Percentiles rank a stretch among this genome's conserved stretches.
Conservation (phyloP, 2,329 filamentous ascomycete genomes). For the Penicillium sclerotiorum region DNA sequence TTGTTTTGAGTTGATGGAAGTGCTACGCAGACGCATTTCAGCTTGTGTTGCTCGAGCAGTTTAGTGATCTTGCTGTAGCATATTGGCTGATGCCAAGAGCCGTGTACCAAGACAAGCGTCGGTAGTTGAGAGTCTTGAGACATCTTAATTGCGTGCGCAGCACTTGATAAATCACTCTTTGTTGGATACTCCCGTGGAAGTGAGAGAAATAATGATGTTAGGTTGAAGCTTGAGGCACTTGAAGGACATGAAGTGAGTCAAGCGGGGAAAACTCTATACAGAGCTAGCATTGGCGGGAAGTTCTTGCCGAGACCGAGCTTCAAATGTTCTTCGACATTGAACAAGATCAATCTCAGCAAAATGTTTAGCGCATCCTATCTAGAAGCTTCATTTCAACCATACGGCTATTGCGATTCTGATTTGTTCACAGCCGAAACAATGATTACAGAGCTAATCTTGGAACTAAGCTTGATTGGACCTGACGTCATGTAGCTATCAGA, state of each 20-base stretch:
- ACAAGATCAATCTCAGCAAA: too few relatives aligned
- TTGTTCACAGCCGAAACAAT: too few relatives aligned
- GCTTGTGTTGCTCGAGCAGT: slow-evolving; percentile 33
- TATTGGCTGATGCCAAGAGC: slow-evolving; percentile 51
- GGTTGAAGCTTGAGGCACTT: neutral
- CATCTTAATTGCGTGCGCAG: too few relatives aligned
- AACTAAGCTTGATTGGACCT: slow-evolving; percentile 13
- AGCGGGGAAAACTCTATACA: neutral
- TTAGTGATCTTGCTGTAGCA: slow-evolving; percentile 42
- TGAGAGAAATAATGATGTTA: neutral
- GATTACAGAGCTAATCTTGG: neutral
- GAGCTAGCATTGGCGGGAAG: neutral
- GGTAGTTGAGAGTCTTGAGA: slow-evolving; percentile 19
- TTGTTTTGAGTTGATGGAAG: slow-evolving; percentile 44
- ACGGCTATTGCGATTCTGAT: too few relatives aligned
- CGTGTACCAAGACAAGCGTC: slow-evolving; percentile 51
- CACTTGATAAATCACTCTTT: too few relatives aligned
- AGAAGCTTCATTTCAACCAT: too few relatives aligned
- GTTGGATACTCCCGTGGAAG: neutral
- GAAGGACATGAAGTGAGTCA: neutral
- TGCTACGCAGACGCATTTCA: slow-evolving; percentile 39
- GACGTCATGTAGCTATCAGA: slow-evolving; percentile 27
- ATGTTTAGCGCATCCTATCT: too few relatives aligned
- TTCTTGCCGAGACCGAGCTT: neutral
- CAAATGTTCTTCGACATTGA: too few relatives aligned